Evolutionary conservation across 23 red algal species (phyloP).

Genomic region (Agarophyton chilense): DNA sequence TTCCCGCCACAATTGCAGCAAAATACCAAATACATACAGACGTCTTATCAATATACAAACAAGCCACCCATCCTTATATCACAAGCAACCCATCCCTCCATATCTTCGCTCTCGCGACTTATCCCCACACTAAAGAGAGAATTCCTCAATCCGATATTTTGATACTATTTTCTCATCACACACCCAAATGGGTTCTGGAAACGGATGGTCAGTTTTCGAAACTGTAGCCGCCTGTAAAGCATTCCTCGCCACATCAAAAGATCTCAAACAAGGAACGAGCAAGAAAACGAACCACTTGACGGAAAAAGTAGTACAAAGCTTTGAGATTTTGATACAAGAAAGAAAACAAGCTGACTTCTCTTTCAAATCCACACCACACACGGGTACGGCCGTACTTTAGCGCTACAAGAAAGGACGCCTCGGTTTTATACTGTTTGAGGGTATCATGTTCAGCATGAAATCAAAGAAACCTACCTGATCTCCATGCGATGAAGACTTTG

Average conservation of each 20-base stretch:
- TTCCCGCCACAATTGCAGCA: no score
- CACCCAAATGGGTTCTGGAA: conserved; percentile 5
- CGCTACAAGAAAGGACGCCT: conserved; percentile 30
- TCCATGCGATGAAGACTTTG: conserved; percentile 44
- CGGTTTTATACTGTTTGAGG: conserved; percentile 37
- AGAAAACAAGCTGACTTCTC: no score
- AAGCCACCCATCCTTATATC: no score
- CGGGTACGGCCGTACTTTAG: conserved; percentile 30
- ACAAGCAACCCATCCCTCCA: no score
- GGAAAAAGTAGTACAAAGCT: not conserved
- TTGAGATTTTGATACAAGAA: not conserved
- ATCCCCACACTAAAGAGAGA: no score
- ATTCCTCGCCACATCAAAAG: conserved; percentile 36
- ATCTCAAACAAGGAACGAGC: not conserved
- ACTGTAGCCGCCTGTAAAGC: not conserved
- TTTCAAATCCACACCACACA: no score
- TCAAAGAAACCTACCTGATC: conserved; percentile 32
- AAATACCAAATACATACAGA: no score
- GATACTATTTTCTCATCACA: no score
- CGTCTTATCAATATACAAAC: no score
- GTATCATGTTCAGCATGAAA: conserved; percentile 1
- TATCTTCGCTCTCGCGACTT: no score
- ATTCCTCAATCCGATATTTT: no score
- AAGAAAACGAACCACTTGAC: conserved; percentile 20
- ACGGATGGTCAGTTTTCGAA: not conserved